Base-by-base conservation (phyloP, 495 filamentous ascomycete species). In the Apiosordaria backusii region DNA sequence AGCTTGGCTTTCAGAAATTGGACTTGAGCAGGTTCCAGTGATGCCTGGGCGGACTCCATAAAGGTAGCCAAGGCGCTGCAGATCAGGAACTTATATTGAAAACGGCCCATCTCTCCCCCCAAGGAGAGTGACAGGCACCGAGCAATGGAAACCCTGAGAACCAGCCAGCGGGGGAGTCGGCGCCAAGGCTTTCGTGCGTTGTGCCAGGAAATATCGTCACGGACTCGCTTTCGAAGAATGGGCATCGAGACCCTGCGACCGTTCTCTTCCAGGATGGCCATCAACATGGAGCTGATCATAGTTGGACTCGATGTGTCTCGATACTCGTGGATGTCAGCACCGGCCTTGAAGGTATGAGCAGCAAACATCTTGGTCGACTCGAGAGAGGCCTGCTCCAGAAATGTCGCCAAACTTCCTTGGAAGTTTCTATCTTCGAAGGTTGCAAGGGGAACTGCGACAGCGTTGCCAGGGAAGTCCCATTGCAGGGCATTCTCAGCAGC, bases 61-160 rank as follows among this genome's bases (percentile, higher is more conserved):
- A 88, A 66, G 0, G 76, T 64, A 3, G 80, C 67, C 4, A 88
- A 65, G 1, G 84, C 18, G 23, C 77, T 24, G 60, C 78, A 81
- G 3, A 87, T 79, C 1, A 89, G 70, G 52, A 82, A 74, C 65
- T 90, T 90, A 80, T 89, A 90, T 4, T 78, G 72, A 1, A 82
- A 59, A n/a, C 78, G 77, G 0, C 86, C 87, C 4, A 67, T 15
- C 4, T 80, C 77, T 9, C 60, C 70, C 1, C 86, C 86, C 4
- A 85, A 73, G 0, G 69, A 16, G 9, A 78, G 54, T 53, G 71
- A 80, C 0, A 89, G 75, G 10, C 80, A 75, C 0, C 86, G 80
- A 26, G 85, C 79, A 18, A 82, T 67, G 0, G 74, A 74, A 1
- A 90, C 86, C 0, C 88, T 81, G 15, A 89, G 72, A 0, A 87